Percentiles rank a stretch among this genome's conserved stretches.
Conservation (phyloP, 768 basidiomycete species). For the Lactarius hengduanensis region DNA sequence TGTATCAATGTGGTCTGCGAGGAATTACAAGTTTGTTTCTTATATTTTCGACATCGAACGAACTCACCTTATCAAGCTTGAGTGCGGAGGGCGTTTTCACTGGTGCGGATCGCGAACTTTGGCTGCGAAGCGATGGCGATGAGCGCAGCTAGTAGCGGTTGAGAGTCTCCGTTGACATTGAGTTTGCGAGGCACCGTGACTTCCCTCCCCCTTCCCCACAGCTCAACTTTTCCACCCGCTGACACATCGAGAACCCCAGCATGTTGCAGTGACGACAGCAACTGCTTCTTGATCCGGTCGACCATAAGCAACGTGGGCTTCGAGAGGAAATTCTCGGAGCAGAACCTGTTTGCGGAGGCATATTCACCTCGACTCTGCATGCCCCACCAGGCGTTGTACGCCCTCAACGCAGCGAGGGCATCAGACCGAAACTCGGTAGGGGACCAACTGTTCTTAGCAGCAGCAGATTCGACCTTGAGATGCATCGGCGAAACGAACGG, state of each 20-base stretch:
- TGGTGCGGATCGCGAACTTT: conserved; percentile 80
- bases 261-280: conserved; percentile 72
- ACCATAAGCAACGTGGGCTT: conserved; percentile 83
- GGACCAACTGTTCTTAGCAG: conserved; percentile 75
- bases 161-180: conserved; percentile 68
- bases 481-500: conserved; percentile 86
- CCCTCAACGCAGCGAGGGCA: conserved; percentile 71
- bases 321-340: conserved; percentile 81
- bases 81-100: conserved; percentile 68
- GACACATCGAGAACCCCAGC: conserved; percentile 83
- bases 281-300: conserved; percentile 73
- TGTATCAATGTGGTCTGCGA: conserved; percentile 73
- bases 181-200: conserved; percentile 60
- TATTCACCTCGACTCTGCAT: conserved; percentile 68
- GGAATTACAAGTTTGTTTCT: conserved; percentile 17
- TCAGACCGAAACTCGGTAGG: conserved; percentile 83
- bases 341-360: conserved; percentile 68
- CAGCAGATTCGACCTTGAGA: conserved; percentile 66
- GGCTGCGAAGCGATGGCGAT: conserved; percentile 86
- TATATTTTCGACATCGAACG: conserved; percentile 1
- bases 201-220: conserved; percentile 35
- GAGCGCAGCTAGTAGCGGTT: conserved; percentile 77
- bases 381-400: conserved; percentile 80
- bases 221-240: conserved; percentile 53
- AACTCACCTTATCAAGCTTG: conserved; percentile 76